These are phyloP conservation scores for Grifola frondosa DNA, from an alignment of 1,284 basidiomycete species.

Conservation along the genomic window DNA sequence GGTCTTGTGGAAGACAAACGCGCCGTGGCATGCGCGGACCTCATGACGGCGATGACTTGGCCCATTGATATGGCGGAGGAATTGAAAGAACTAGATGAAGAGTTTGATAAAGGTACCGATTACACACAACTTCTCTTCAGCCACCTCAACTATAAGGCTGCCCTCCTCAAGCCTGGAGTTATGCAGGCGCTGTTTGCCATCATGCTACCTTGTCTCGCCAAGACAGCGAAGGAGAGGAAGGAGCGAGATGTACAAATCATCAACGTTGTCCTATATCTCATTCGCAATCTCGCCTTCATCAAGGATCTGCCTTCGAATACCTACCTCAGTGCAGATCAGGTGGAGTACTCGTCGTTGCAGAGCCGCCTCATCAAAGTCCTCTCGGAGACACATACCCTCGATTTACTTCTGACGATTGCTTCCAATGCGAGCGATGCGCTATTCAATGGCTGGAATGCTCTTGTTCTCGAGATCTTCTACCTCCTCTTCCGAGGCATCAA, in stretches of 20 bases:
- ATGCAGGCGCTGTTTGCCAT: slow-evolving; percentile 71
- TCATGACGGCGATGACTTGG: slow-evolving; percentile 96
- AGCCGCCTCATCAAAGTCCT: slow-evolving; percentile 73
- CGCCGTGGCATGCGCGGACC: slow-evolving; percentile 82
- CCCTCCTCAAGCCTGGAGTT: slow-evolving; percentile 64
- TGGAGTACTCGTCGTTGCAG: slow-evolving; percentile 76
- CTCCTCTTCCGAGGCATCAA: slow-evolving; percentile 79
- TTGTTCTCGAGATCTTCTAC: slow-evolving; percentile 89
- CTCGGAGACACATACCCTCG: slow-evolving; percentile 70
- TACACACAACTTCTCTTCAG: slow-evolving; percentile 80
- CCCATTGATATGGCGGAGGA: slow-evolving; percentile 93
- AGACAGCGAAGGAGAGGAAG: slow-evolving; percentile 59
- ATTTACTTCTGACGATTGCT: slow-evolving; percentile 82
- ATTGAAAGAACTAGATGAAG: slow-evolving; percentile 85
- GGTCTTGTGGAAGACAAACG: slow-evolving; percentile 81
- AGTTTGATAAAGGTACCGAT: slow-evolving; percentile 73
- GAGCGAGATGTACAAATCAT: slow-evolving; percentile 85
- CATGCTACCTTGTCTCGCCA: slow-evolving; percentile 68
- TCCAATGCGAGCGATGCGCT: slow-evolving; percentile 72
- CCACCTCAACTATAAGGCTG: slow-evolving; percentile 86
- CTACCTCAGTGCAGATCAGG: slow-evolving; percentile 69
- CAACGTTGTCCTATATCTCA: slow-evolving; percentile 84
- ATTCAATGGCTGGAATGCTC: slow-evolving; percentile 82
- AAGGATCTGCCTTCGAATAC: slow-evolving; percentile 75
- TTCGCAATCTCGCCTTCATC: slow-evolving; percentile 90